These are phyloP conservation scores for Craspedostauros australis DNA, from an alignment of 108 stramenopile species.

Conservation along the genomic window DNA sequence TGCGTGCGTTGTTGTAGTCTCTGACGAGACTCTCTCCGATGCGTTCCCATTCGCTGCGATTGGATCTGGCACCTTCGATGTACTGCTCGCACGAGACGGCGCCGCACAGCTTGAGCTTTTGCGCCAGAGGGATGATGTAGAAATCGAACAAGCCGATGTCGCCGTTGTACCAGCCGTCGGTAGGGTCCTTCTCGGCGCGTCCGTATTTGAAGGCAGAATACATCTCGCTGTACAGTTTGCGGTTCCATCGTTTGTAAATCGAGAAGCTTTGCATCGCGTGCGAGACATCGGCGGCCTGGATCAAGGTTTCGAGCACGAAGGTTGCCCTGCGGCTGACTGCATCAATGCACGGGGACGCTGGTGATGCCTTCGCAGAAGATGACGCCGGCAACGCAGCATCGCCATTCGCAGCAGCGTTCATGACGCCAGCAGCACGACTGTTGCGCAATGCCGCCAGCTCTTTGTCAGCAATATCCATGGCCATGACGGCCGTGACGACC, in stretches of 20 bases:
- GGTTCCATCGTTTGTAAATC: slow-evolving; percentile 41
- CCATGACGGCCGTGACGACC: slow-evolving; percentile 26
- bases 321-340: slow-evolving; percentile 24
- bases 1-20: too few species aligned
- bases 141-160: slow-evolving; percentile 39
- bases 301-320: slow-evolving; percentile 38
- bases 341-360: too few species aligned
- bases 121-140: slow-evolving; percentile 21
- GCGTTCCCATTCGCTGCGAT: too few species aligned
- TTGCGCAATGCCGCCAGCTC: slow-evolving; percentile 28
- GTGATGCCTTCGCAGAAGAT: too few species aligned
- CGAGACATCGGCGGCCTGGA: slow-evolving; percentile 45
- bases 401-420: too few species aligned
- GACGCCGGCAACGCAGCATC: too few species aligned
- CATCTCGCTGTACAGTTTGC: slow-evolving; percentile 32
- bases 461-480: slow-evolving; percentile 43
- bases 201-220: slow-evolving; percentile 28
- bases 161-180: slow-evolving; percentile 29
- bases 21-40: too few species aligned
- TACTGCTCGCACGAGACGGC: too few species aligned
- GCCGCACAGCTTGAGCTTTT: too few species aligned
- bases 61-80: too few species aligned
- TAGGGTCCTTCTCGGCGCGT: slow-evolving; percentile 22
- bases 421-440: slow-evolving; percentile 22
- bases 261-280: slow-evolving; percentile 40